A percentile compares a stretch with the other conserved stretches of the same genome.
These are phyloP conservation scores for Arthrobotrys megalospora DNA, from an alignment of 2,329 filamentous ascomycete genomes.

Conservation along the genomic window DNA sequence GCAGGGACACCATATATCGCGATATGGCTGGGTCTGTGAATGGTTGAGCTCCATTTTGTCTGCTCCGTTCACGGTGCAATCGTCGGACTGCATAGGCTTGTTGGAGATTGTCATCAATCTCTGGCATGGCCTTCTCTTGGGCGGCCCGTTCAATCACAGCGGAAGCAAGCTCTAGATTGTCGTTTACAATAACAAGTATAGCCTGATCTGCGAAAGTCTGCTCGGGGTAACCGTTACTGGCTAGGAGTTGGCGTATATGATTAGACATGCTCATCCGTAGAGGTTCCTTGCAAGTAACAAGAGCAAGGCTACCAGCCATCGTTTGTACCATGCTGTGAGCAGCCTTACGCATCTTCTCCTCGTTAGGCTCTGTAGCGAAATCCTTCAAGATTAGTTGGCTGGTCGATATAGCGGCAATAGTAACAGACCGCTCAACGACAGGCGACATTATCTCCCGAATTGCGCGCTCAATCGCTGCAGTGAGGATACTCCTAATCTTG, in stretches of 20 bases:
- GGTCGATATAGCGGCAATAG: constrained; percentile 96
- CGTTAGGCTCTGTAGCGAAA: constrained; percentile 92
- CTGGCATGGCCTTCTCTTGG: constrained; percentile 90
- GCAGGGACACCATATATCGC: constrained; percentile 93
- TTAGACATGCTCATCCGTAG: constrained; percentile 97
- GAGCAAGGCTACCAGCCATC: constrained; percentile 90
- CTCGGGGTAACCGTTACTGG: constrained; percentile 76
- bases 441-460: constrained; percentile 97
- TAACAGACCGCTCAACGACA: constrained; percentile 96
- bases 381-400: constrained; percentile 96
- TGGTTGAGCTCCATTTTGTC: constrained; percentile 79
- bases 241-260: constrained; percentile 85
- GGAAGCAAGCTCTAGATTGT: constrained; percentile 94
- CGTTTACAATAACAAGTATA: constrained; percentile 98
- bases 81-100: constrained; percentile 82
- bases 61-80: constrained; percentile 76
- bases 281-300: constrained; percentile 98
- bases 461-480: constrained; percentile 87
- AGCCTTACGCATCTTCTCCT: constrained; percentile 85
- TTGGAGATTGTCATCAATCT: constrained; percentile 95
- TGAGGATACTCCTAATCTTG: constrained; percentile 79
- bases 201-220: constrained; percentile 91
- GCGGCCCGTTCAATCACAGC: constrained; percentile 95
- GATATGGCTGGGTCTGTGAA: constrained; percentile 87
- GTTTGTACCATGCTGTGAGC: constrained; percentile 96